Conservation (phyloP, 1,139 yeast genomes). For the Protomyces inouyei region DNA sequence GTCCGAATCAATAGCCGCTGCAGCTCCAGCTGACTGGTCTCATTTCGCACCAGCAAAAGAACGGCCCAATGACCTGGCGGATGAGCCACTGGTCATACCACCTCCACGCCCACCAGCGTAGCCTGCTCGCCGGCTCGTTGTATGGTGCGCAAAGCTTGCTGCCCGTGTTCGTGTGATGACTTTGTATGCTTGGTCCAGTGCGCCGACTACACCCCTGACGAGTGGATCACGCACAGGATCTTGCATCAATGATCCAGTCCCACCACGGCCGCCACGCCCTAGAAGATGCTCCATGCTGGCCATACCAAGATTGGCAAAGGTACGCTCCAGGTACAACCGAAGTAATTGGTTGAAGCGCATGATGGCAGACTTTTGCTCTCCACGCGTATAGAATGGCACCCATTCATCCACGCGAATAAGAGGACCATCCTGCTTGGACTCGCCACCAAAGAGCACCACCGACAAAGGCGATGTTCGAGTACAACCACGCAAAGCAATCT, state of each 20-base stretch:
- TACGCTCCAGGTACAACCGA: conserved; percentile 1
- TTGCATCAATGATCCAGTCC: neutral
- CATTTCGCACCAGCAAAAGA: no score
- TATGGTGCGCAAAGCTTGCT: neutral
- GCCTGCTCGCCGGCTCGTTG: neutral
- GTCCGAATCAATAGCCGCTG: neutral
- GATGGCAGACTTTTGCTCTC: conserved; percentile 8
- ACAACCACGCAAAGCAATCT: conserved; percentile 3
- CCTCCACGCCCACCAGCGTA: neutral
- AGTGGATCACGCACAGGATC: conserved; percentile 14
- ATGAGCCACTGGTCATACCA: neutral
- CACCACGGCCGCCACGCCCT: neutral
- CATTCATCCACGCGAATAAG: conserved; percentile 14
- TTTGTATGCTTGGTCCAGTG: conserved; percentile 1
- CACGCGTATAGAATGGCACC: conserved; percentile 25
- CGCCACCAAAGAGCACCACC: conserved; percentile 21
- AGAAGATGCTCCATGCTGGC: neutral
- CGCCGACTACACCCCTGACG: conserved; percentile 7
- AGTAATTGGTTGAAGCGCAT: neutral
- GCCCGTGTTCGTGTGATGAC: neutral
- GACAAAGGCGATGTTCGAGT: conserved; percentile 20
- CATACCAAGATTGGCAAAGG: conserved; percentile 17
- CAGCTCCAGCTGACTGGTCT: no score
- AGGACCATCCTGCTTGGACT: neutral
- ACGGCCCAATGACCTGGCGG: neutral